A percentile compares a stretch with the other conserved stretches of the same genome.
phyloP scores from a whole-genome alignment of 495 filamentous ascomycete species.

The Clavariopsis aquatica region DNA sequence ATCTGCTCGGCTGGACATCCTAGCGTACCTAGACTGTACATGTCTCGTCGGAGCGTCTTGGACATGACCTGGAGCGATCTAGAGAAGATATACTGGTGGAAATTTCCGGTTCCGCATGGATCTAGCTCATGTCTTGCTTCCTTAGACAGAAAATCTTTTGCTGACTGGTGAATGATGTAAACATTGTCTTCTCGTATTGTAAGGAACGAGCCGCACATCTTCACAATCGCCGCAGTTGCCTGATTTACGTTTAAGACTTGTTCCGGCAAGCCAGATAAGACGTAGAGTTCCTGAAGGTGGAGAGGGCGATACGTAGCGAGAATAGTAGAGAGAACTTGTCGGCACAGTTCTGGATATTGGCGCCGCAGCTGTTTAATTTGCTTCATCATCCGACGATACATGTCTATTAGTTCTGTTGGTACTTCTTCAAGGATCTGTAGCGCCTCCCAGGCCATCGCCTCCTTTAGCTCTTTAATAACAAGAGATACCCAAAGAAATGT shows the following conservation, averaged over 20 bases:
- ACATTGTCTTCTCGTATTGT: constrained; percentile 11
- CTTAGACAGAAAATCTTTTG: constrained; percentile 11
- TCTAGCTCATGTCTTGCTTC: constrained; percentile 6
- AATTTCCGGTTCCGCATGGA: constrained; percentile 10
- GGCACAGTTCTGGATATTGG: constrained; percentile 36
- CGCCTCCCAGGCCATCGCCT: not conserved
- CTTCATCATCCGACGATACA: constrained; percentile 44
- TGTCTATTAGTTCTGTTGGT: constrained; percentile 39
- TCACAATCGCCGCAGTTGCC: constrained; percentile 3
- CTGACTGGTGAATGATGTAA: constrained; percentile 16
- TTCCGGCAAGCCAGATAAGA: not conserved
- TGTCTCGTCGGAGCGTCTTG: constrained; percentile 37
- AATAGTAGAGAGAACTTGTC: not conserved
- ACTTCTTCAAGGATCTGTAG: constrained; percentile 20
- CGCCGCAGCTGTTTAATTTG: constrained; percentile 27
- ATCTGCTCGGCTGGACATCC: constrained; percentile 5
- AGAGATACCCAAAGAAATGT: constrained; percentile 13
- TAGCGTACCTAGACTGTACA: constrained; percentile 33
- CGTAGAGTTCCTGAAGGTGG: constrained; percentile 1
- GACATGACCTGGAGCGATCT: constrained; percentile 40
- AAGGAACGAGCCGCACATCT: constrained; percentile 21
- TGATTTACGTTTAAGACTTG: not conserved
- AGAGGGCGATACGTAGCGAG: constrained; percentile 1
- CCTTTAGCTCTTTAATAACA: constrained; percentile 9
- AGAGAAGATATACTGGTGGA: constrained; percentile 35